A percentile compares a stretch with the other conserved stretches of the same genome.
Evolutionary conservation across 1,284 basidiomycete species (phyloP).

Genomic region (Moesziomyces antarcticus): DNA sequence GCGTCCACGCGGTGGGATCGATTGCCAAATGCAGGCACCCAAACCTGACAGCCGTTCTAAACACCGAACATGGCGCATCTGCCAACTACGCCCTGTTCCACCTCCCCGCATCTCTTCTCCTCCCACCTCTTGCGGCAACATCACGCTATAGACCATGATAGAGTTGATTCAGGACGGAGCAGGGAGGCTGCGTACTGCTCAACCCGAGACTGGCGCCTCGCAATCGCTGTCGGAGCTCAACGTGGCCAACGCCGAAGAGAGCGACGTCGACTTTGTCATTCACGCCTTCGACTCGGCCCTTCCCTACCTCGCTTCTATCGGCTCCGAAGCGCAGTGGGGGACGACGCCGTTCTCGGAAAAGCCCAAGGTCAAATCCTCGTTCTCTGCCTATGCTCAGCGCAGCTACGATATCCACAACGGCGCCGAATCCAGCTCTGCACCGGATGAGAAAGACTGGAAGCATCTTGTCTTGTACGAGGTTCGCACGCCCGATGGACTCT

Average conservation of each 20-base stretch:
- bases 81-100: too few species aligned
- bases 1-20: neutral
- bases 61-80: neutral
- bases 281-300: conserved; percentile 47
- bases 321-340: conserved; percentile 51
- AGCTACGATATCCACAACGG: conserved; percentile 10
- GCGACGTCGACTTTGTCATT: conserved; percentile 39
- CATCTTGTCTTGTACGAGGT: conserved; percentile 25
- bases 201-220: conserved; percentile 9
- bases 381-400: conserved; percentile 9
- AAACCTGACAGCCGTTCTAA: neutral
- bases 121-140: neutral
- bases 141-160: conserved; percentile 5
- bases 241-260: conserved; percentile 25
- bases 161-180: neutral
- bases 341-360: conserved; percentile 30
- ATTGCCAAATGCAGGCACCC: neutral
- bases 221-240: conserved; percentile 10
- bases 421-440: neutral
- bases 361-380: conserved; percentile 1
- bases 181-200: conserved; percentile 15
- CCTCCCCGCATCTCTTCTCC: neutral
- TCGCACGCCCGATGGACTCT: conserved; percentile 4
- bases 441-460: conserved; percentile 7
- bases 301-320: conserved; percentile 46